phyloP scores from a whole-genome alignment of 129 eudicot species.

The Arctium minus region DNA sequence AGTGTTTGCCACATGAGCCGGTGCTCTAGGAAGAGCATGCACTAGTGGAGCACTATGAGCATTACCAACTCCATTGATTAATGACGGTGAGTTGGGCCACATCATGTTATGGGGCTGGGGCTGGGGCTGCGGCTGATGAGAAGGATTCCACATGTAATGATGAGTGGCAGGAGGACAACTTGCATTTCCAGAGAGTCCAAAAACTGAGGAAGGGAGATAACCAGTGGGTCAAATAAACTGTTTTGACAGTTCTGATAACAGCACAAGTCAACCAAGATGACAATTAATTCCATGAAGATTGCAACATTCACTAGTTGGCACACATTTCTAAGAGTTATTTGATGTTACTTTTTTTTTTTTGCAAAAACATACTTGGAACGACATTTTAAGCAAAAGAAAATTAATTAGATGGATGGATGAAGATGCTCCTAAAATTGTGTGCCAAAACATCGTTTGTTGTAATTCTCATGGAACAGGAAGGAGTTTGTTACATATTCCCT shows the following conservation, averaged over 20 bases:
- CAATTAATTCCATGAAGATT: background rate
- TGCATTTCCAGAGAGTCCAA: conserved; percentile 60
- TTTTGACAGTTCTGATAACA: background rate
- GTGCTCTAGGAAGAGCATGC: conserved; percentile 63
- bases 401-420: background rate
- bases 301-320: background rate
- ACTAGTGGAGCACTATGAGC: conserved; percentile 44
- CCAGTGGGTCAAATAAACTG: background rate
- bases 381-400: background rate
- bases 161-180: conserved; percentile 55
- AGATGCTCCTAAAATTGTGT: background rate
- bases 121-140: conserved; percentile 54
- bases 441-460: background rate
- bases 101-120: conserved; percentile 58
- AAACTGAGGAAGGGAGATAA: conserved; percentile 42
- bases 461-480: background rate
- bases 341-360: background rate
- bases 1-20: conserved; percentile 60
- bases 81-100: conserved; percentile 82
- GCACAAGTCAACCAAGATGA: background rate
- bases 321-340: background rate
- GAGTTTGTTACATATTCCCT: no score
- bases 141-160: conserved; percentile 78
- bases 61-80: conserved; percentile 51
- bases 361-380: background rate